Evolutionary conservation across 257 asterid genomes (phyloP).

Genomic region (Penstemon newberryi): DNA sequence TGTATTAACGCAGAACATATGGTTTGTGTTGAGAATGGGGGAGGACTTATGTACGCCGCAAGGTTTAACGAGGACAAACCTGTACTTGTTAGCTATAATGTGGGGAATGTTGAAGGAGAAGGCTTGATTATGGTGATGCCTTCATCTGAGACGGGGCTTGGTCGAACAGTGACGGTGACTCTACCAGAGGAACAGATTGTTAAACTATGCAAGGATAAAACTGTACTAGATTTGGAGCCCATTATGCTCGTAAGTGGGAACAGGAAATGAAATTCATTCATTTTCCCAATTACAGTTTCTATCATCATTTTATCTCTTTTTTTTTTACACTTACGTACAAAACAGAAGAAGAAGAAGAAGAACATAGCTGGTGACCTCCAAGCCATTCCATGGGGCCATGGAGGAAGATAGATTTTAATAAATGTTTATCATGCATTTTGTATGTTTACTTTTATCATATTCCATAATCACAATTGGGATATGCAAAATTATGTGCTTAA

Average conservation of each 20-base stretch:
- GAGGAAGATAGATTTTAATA: not conserved
- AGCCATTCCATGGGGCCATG: not conserved
- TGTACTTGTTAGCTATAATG: conserved; percentile 44
- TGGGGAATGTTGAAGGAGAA: conserved; percentile 51
- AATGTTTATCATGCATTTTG: not conserved
- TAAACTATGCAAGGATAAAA: conserved; percentile 43
- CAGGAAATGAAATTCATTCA: conserved; percentile 16
- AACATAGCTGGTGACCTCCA: too few species aligned
- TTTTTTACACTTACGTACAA: not conserved
- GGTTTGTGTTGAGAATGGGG: conserved; percentile 28
- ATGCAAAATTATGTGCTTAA: too few species aligned
- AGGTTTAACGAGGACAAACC: conserved; percentile 45
- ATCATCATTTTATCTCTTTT: not conserved
- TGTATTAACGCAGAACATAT: conserved; percentile 41
- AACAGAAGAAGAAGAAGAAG: too few species aligned
- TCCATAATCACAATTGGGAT: not conserved
- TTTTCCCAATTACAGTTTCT: not conserved
- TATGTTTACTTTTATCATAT: not conserved
- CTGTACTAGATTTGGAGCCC: conserved; percentile 44
- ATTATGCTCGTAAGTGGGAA: conserved; percentile 36
- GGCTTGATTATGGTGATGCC: conserved; percentile 63
- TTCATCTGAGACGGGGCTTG: conserved; percentile 43
- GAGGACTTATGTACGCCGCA: conserved; percentile 36
- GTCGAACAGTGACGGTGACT: conserved; percentile 43
- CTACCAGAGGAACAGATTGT: conserved; percentile 43